phyloP scores from a whole-genome alignment of 2,329 filamentous ascomycete species.

The Hymenoscyphus scutula region DNA sequence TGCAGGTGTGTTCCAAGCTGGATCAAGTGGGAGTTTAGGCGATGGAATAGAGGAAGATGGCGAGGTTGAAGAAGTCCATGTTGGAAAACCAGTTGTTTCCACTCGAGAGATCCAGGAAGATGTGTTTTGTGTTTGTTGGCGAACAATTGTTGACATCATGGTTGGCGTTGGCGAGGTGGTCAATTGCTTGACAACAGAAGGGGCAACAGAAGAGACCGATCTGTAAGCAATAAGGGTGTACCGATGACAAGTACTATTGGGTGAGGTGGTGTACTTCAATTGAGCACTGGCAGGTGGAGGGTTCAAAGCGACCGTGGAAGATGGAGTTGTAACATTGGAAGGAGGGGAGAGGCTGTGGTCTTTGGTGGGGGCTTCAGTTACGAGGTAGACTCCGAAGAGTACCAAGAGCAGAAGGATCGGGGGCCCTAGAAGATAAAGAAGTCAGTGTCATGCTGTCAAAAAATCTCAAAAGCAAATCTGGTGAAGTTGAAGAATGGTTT shows the following conservation, averaged over 20 bases:
- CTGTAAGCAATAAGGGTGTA: background rate
- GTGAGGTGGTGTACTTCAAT: background rate
- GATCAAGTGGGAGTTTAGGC: background rate
- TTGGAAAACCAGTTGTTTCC: background rate
- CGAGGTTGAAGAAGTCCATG: background rate
- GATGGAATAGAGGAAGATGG: background rate
- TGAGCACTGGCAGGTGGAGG: background rate
- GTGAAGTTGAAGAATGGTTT: no score
- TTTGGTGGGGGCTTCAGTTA: no score
- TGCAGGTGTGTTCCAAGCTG: background rate
- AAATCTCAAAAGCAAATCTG: no score
- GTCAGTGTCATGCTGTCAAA: no score
- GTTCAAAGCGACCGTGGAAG: background rate
- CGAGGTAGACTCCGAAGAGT: no score
- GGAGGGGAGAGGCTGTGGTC: no score
- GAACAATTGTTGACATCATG: background rate
- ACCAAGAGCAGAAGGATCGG: no score
- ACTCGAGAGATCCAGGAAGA: background rate
- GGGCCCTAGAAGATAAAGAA: no score
- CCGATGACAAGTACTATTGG: background rate
- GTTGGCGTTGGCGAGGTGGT: background rate
- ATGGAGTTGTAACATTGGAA: background rate
- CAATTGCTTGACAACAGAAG: no score
- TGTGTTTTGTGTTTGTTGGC: background rate
- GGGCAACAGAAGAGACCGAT: background rate